A percentile compares a stretch with the other conserved stretches of the same genome.
These are phyloP conservation scores for Piper betle DNA, from an alignment of 164 flowering plant genomes.

Conservation along the genomic window DNA sequence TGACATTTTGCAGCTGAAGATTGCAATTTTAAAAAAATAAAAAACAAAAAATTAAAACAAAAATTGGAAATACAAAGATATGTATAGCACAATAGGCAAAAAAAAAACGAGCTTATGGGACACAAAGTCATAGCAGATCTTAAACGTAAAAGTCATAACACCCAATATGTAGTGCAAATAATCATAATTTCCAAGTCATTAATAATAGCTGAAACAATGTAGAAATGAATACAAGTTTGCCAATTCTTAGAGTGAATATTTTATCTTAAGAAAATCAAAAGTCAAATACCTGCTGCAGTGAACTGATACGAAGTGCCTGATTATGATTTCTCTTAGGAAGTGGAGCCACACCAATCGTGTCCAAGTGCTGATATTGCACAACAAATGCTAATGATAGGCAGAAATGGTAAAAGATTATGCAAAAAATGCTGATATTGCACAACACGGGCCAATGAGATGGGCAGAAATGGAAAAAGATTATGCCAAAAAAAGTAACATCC, in stretches of 20 bases:
- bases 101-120: not conserved
- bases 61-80: not conserved
- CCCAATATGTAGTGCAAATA: not conserved
- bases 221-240: no score
- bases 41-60: not conserved
- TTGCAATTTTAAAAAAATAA: not conserved
- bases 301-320: constrained; percentile 80
- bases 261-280: not conserved
- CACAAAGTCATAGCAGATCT: not conserved
- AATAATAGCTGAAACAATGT: no score
- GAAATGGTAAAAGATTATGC: not conserved
- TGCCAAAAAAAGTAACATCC: no score
- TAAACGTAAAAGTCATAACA: not conserved
- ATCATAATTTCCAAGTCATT: not conserved
- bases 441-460: not conserved
- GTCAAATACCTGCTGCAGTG: constrained; percentile 79
- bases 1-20: not conserved
- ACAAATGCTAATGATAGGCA: not conserved
- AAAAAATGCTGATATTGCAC: constrained; percentile 52
- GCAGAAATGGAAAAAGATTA: no score
- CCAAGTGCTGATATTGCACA: constrained; percentile 52
- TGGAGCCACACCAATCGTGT: constrained; percentile 63
- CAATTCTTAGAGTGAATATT: no score
- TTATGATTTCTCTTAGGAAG: constrained; percentile 77
- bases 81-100: not conserved